Evolutionary conservation across 306 rosid genomes (phyloP), one percentile per base, ranked within the genome.

Genomic region (Acacia melanoxylon): DNA sequence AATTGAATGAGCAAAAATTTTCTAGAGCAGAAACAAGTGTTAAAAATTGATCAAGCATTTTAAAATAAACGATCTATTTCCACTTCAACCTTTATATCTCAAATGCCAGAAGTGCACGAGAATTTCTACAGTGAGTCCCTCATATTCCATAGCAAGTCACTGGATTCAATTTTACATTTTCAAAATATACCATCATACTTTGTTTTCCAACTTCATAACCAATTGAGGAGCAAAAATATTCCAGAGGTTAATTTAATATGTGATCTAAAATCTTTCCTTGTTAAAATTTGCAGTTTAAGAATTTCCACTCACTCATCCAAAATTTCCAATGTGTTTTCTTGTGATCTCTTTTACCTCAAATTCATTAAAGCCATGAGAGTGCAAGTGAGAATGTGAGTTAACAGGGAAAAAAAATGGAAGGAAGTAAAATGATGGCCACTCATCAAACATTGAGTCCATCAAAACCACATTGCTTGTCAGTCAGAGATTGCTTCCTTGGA

Each of bases 401-500:
- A 22, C 19, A 61, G 65, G 70, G 72, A 3, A 0, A 9, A 9
- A 44, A 44, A 48, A 14, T 3, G 0, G 45, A 19, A n/a, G 20
- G 44, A 74, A 82, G 72, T 61, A 82, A 72, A 78, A 68, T 78
- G 78, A 72, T 48, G 68, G 35, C 52, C 44, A 44, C 41, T 81
- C 58, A 56, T 89, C 83, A 95, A 52, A 95, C 98, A 67, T 86
- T 93, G 74, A 96, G 84, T 72, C 99, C 98, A 83, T 95, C 97
- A 76, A 93, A 93, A 58, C 99, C 99, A 86, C 99, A 95, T 82
- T 87, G 98, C 91, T 93, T 92, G 88, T 89, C 85, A 52, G 93
- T 91, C 17, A 95, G 93, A 75, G 97, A 87, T 81, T 93, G 97
- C 87, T 95, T 93, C 89, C 88, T 95, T 88, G 98, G 99, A 89